Base-by-base conservation (phyloP, 176 grass and related monocot species). In the Phoenix dactylifera region DNA sequence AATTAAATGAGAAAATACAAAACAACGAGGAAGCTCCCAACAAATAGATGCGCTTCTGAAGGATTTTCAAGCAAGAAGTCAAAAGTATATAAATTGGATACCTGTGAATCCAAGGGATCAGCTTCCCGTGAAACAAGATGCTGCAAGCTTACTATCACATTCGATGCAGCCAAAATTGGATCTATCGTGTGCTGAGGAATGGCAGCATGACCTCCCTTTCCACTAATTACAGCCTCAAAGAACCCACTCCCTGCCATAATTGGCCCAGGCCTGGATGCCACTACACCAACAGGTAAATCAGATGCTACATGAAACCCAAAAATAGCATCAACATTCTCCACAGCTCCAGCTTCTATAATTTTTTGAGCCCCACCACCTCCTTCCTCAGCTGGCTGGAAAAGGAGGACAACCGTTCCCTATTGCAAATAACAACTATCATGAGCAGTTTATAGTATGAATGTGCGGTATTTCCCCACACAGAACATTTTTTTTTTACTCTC, bases 371-470 rank as follows among this genome's bases (percentile, higher is more conserved):
- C 87, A 35, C 72, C 86, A 15, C 80, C 86, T 69, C 86, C 86
- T 85, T 96, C 86, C 65, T 96, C 86, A 25, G 92, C 92, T 69
- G 92, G 92, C 77, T 90, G 92, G 72, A 96, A 96, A 74, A 96
- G 48, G 57, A 90, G 75, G 17, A 80, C 55, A 24, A 85, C 80
- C 10, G 92, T 90, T 52, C 92, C 92, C 92, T 96, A 55, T 72
- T 60, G 15, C 69, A 59, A 80, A 39, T 12, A 39, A 39, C 35
- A 39, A 12, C 9, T 2, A 39, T 39, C 35, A 12, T 39, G 35
- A 39, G 35, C 0, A 39, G 35, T 39, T 39, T 39, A 39, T 39
- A 10, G 35, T 39, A 39, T 39, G 9, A 39, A 39, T 2, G 35
- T 39, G 35, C 10, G 35, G 35, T 39, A 12, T 39, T 39, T 7